Conservation (phyloP, 768 basidiomycete species). For the Kockovaella imperatae region DNA sequence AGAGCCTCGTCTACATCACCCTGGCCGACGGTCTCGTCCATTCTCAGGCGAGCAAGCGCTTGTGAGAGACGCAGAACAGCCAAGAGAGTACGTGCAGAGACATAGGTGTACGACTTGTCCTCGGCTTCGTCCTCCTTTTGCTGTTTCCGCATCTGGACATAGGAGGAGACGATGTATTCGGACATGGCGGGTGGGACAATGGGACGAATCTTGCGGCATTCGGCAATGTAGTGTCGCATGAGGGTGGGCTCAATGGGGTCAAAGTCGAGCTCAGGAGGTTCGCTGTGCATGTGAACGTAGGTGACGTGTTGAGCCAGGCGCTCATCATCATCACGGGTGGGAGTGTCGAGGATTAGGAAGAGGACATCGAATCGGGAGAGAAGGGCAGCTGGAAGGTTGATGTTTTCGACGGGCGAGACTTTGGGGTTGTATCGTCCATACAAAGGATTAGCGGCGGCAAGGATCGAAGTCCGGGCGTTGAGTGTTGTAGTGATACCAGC, state of each 20-base stretch:
- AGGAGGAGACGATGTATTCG: constrained; percentile 86
- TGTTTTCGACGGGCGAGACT: constrained; percentile 95
- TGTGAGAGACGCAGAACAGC: constrained; percentile 91
- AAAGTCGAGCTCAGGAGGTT: constrained; percentile 65
- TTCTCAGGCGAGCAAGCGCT: constrained; percentile 84
- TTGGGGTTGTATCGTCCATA: constrained; percentile 98
- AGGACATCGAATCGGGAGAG: constrained; percentile 92
- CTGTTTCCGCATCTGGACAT: constrained; percentile 86
- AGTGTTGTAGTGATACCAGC: constrained; percentile 53
- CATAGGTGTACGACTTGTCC: constrained; percentile 86
- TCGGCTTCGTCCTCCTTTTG: constrained; percentile 83
- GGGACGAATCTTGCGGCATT: constrained; percentile 78
- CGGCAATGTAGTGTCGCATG: constrained; percentile 94
- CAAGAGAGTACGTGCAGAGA: constrained; percentile 89
- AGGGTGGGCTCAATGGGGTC: constrained; percentile 77
- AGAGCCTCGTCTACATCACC: constrained; percentile 93
- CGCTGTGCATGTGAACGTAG: constrained; percentile 92
- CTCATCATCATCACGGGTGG: constrained; percentile 88
- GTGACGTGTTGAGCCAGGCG: constrained; percentile 94
- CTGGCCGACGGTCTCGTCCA: constrained; percentile 67
- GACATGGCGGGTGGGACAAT: constrained; percentile 83
- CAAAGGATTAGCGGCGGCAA: constrained; percentile 94
- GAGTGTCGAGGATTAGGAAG: constrained; percentile 95
- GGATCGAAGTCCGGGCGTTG: constrained; percentile 52
- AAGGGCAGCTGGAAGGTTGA: constrained; percentile 94